Evolutionary conservation across 176 grass and related monocot species (phyloP).

Genomic region (Avena insularis): DNA sequence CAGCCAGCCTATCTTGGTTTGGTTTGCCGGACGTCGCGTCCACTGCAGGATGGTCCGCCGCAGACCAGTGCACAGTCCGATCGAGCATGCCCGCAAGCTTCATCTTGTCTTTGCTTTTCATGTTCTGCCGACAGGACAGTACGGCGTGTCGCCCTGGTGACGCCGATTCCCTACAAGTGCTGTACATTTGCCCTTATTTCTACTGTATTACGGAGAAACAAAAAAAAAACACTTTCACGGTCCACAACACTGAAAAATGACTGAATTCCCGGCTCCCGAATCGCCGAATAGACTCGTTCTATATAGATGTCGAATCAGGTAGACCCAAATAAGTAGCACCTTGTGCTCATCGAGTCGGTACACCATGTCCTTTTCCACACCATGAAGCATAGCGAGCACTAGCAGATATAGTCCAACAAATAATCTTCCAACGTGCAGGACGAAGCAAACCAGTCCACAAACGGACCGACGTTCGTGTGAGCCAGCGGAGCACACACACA

Average conservation of each 20-base stretch:
- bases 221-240: not conserved
- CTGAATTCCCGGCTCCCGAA: not conserved
- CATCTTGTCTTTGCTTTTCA: slow-evolving; percentile 4
- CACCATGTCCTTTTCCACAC: not conserved
- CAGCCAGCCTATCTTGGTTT: not conserved
- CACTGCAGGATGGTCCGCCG: slow-evolving; percentile 2
- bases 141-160: not conserved
- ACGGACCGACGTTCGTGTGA: not conserved
- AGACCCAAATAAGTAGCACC: not conserved
- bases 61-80: not conserved
- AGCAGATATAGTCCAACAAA: slow-evolving; percentile 20
- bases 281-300: too few species aligned
- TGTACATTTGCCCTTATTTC: too few species aligned
- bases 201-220: too few species aligned
- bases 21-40: not conserved
- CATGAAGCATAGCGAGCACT: not conserved
- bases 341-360: not conserved
- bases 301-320: not conserved
- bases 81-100: not conserved
- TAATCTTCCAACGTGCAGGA: not conserved
- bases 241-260: not conserved
- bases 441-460: slow-evolving; percentile 6
- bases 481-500: not conserved
- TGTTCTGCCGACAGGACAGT: not conserved
- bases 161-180: not conserved